Conservation (phyloP, 495 filamentous ascomycete genomes). For the Beverwykella pulmonaria region DNA sequence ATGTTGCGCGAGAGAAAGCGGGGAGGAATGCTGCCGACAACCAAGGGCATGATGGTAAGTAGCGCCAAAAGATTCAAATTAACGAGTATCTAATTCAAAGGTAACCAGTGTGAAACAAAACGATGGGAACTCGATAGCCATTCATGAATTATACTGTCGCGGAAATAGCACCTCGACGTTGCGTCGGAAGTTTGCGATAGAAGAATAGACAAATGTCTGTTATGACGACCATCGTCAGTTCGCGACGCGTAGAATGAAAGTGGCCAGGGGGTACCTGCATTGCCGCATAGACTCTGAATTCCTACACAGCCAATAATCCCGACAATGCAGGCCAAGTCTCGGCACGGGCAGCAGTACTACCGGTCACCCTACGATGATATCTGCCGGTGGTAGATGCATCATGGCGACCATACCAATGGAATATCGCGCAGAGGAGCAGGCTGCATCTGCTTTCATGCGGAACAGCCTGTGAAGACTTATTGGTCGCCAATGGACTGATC, state of each 20-base stretch:
- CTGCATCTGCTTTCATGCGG: not conserved
- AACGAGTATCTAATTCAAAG: not conserved
- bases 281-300: constrained; percentile 27
- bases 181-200: constrained; percentile 5
- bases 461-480: not conserved
- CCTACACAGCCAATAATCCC: constrained; percentile 23
- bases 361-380: not conserved
- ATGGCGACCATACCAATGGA: not conserved
- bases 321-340: constrained; percentile 17
- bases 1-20: constrained; percentile 26
- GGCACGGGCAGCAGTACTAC: constrained; percentile 5
- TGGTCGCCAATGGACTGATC: not conserved
- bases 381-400: not conserved
- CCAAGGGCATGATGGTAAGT: not conserved
- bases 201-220: not conserved
- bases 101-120: not conserved
- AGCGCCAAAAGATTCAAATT: not conserved
- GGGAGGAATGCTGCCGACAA: constrained; percentile 16
- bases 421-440: constrained; percentile 3
- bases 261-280: constrained; percentile 24
- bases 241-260: constrained; percentile 21
- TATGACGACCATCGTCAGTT: constrained; percentile 12
- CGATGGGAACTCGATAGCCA: not conserved
- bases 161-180: constrained; percentile 1
- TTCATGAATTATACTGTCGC: not conserved